Evolutionary conservation across 306 rosid species (phyloP), one percentile per base, ranked within the genome.

Genomic region (Adenanthera pavonina): DNA sequence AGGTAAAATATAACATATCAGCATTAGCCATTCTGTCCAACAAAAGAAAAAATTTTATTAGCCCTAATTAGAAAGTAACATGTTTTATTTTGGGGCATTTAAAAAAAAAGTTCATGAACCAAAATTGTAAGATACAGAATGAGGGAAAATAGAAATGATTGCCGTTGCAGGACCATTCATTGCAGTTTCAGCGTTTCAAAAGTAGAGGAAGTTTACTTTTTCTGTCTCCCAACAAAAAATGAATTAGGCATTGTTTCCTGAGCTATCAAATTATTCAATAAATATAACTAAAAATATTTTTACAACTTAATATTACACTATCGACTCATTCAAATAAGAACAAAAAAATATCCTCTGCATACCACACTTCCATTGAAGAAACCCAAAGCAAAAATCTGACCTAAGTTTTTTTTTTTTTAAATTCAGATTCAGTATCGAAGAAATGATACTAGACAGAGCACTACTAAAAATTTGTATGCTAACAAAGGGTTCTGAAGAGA

Each of bases 401-500:
- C 68, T 11, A 64, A 13, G 35, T 33, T 34, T 0, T 2, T 36
- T 7, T 14, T 8, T 3, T 20, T 64, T 35, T 34, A 64, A 30
- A 35, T 35, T 64, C 69, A 35, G 46, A 36, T 64, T 64, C 46
- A 64, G 7, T 2, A 11, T 34, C 33, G 9, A 61, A 61, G 68
- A 61, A 61, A 33, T 34, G 43, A 64, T 34, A 35, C 69, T 35
- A 44, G 69, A 13, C n/a, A 64, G 69, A 64, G 35, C 44, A 35
- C 25, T 64, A 14, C 20, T 36, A 6, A 64, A 64, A 35, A 15
- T 64, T 64, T 64, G 72, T 62, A 70, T 43, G 75, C 57, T 71
- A 62, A 66, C 72, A 60, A 60, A 59, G 49, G 76, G 74, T 20
- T 76, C 51, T 72, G 75, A 47, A 82, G 78, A 67, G 76, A 73